These are phyloP conservation scores for Taiwanofungus camphoratus DNA, from an alignment of 1,284 basidiomycete species.

Conservation along the genomic window DNA sequence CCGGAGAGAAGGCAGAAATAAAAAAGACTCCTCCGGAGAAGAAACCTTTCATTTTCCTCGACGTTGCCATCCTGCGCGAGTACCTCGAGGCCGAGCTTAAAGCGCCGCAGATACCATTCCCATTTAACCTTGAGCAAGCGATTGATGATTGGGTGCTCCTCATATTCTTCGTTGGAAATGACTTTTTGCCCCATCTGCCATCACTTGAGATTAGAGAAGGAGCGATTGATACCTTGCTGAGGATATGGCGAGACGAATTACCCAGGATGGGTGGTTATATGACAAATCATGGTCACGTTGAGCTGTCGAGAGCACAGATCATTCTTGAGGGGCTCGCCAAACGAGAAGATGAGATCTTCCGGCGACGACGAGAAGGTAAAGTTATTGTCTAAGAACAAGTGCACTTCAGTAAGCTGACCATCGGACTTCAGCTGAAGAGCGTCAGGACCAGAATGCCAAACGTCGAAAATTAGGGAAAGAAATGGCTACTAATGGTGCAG, in stretches of 20 bases:
- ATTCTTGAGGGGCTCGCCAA: slow-evolving; percentile 92
- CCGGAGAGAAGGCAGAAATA: slow-evolving; percentile 62
- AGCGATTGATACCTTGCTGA: slow-evolving; percentile 93
- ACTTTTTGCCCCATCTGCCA: slow-evolving; percentile 97
- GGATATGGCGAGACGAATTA: slow-evolving; percentile 93
- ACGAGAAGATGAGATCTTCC: slow-evolving; percentile 95
- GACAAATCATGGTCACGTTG: slow-evolving; percentile 89
- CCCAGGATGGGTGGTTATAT: slow-evolving; percentile 96
- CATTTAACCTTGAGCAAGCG: slow-evolving; percentile 94
- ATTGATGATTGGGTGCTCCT: slow-evolving; percentile 99
- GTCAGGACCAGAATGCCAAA: slow-evolving; percentile 87
- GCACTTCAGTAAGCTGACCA: too few species aligned
- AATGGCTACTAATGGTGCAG: slow-evolving; percentile 40
- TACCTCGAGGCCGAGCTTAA: slow-evolving; percentile 96
- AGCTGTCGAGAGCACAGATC: slow-evolving; percentile 83
- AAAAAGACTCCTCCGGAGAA: slow-evolving; percentile 69
- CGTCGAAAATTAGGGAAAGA: slow-evolving; percentile 79
- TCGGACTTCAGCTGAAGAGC: slow-evolving; percentile 91
- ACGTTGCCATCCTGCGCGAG: slow-evolving; percentile 92
- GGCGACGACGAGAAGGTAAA: slow-evolving; percentile 85
- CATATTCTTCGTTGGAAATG: slow-evolving; percentile 99
- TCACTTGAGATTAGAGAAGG: slow-evolving; percentile 98
- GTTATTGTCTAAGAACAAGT: slow-evolving; percentile 22
- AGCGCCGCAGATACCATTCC: slow-evolving; percentile 72
- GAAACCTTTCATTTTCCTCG: slow-evolving; percentile 99